Base-by-base conservation (phyloP, 2,329 filamentous ascomycete species). In the Alternaria conjuncta region DNA sequence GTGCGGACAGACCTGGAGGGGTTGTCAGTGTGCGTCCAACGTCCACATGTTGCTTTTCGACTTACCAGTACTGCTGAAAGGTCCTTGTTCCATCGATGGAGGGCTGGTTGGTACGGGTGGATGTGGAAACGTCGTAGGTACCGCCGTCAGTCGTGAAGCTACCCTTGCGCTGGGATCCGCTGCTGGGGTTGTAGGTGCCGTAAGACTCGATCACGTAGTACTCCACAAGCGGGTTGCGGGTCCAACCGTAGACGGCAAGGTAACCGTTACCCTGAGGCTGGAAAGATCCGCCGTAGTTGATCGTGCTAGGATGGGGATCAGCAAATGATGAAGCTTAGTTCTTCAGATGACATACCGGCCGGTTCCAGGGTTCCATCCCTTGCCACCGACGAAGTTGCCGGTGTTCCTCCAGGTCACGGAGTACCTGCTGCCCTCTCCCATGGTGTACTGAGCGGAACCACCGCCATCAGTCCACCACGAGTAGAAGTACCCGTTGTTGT, bases 391-490 rank as follows among this genome's bases (percentile, higher is more conserved):
- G 12, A 67, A 73, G 64, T 74, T 74, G 46, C 71, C 71, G 5
- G 60, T 64, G 55, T 68, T 70, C 50, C 62, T 63, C 72, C 72
- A 75, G 8, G 49, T 63, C 55, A 67, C 61, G n/a, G 66, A 67
- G 59, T 75, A 75, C 53, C 61, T 63, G 61, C 72, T 68, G 41
- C 60, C 65, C 45, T 64, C 60, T 13, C 63, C 63, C 60, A 70
- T 75, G 18, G 69, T 73, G 66, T 73, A 75, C 28, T 64, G 66
- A 8, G 64, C 72, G 47, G 54, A 65, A 44, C 68, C 70, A 10
- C 74, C 78, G 30, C 84, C 83, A 61, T 88, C 86, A 57, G 83
- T 87, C 86, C 86, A 89, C 81, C 83, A 88, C 6, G 85, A 87
- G 78, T 86, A 89, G 81, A 85, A 89, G 80, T 83, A 89, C 51